phyloP scores from a whole-genome alignment of 371 early-diverging fungal genomes.

The Lichtheimia ornata region DNA sequence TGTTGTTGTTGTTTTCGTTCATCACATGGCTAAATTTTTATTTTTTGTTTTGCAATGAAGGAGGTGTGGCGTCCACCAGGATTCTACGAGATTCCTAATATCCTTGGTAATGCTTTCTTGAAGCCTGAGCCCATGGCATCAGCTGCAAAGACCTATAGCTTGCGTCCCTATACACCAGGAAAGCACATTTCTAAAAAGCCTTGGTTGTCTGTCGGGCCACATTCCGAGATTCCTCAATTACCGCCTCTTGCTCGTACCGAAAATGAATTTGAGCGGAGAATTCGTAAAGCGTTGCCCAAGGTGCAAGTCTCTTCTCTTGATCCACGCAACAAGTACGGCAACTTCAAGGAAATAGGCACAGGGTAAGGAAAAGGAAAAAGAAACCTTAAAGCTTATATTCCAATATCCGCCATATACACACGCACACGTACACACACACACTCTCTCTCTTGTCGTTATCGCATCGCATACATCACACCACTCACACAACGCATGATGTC shows the following conservation, averaged over 20 bases:
- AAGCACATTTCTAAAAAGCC: slow-evolving; percentile 50
- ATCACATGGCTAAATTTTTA: slow-evolving; percentile 12
- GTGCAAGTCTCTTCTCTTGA: slow-evolving; percentile 39
- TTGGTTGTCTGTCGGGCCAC: slow-evolving; percentile 43
- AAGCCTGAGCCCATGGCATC: slow-evolving; percentile 32
- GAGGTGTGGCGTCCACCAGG: slow-evolving; percentile 7
- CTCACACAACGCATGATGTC: background rate
- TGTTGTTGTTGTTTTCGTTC: background rate
- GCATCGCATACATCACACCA: background rate
- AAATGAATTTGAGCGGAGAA: slow-evolving; percentile 42
- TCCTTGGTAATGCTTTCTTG: slow-evolving; percentile 46
- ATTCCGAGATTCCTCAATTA: slow-evolving; percentile 42
- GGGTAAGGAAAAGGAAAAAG: slow-evolving; percentile 29
- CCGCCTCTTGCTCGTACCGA: slow-evolving; percentile 41
- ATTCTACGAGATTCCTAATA: slow-evolving; percentile 33
- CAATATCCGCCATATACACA: background rate
- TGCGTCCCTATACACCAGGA: slow-evolving; percentile 31
- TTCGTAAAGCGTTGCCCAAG: slow-evolving; percentile 48
- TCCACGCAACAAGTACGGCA: slow-evolving; percentile 45
- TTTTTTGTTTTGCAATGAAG: slow-evolving; percentile 3
- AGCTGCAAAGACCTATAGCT: slow-evolving; percentile 22
- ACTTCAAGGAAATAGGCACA: slow-evolving; percentile 53
- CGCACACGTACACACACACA: background rate
- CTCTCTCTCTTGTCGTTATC: background rate
- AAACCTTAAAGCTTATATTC: background rate